A percentile compares a stretch with the other conserved stretches of the same genome.
These are phyloP conservation scores for Debaryomycetaceae sp. DNA, from an alignment of 1,139 yeast species.

Conservation along the genomic window DNA sequence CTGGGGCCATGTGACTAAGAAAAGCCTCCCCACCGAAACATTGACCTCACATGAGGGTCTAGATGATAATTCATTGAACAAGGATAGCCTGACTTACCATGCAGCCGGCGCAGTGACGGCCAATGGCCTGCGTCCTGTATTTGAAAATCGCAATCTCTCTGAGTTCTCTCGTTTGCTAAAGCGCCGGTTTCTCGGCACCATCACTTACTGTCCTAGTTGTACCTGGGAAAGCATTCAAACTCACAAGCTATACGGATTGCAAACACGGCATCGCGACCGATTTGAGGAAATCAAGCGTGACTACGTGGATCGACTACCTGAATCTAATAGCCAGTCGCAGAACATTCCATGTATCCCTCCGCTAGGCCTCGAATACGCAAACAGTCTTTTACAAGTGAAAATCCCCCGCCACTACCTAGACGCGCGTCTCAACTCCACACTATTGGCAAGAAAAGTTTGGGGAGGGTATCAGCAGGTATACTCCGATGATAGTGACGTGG, in stretches of 20 bases:
- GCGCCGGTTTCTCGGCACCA: constrained; percentile 42
- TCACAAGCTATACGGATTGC: constrained; percentile 24
- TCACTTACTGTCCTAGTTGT: constrained; percentile 49
- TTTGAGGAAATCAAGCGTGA: constrained; percentile 20
- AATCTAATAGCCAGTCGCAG: constrained; percentile 9
- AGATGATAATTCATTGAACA: too few species aligned
- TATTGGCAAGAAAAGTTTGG: constrained; percentile 56
- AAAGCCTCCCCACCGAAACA: too few species aligned
- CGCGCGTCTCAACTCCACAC: constrained; percentile 3
- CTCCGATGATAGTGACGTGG: constrained; percentile 85
- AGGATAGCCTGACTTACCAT: too few species aligned
- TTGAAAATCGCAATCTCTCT: too few species aligned
- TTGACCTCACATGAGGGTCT: too few species aligned
- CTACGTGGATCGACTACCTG: constrained; percentile 15
- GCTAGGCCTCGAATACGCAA: constrained; percentile 42
- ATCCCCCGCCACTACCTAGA: constrained; percentile 34
- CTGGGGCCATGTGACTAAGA: too few species aligned
- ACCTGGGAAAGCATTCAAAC: constrained; percentile 35
- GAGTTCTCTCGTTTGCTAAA: not conserved
- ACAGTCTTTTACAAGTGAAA: constrained; percentile 50
- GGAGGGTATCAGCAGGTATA: constrained; percentile 73
- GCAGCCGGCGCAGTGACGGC: too few species aligned
- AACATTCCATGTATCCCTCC: constrained; percentile 37
- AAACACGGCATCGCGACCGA: constrained; percentile 21
- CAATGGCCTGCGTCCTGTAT: too few species aligned